Conservation (phyloP, 2,329 filamentous ascomycete species). For the Neofusicoccum laricinum region DNA sequence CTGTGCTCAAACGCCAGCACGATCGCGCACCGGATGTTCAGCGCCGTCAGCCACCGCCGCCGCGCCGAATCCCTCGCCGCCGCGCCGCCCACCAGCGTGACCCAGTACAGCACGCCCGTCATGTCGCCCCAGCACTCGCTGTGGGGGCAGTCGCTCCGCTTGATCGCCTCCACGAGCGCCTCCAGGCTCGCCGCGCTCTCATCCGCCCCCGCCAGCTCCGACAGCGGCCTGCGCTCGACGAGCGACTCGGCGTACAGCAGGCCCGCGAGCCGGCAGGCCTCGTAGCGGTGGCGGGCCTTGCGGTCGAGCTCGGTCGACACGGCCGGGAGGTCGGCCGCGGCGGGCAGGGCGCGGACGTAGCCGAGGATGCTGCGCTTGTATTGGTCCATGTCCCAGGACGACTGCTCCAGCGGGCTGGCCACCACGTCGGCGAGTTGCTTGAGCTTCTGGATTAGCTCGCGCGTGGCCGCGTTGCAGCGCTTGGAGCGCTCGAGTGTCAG, state of each 20-base stretch:
- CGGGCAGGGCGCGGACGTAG: conserved; percentile 1
- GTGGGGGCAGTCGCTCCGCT: conserved; percentile 29
- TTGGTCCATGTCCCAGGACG: background rate
- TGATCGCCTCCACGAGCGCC: conserved; percentile 25
- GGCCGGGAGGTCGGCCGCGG: conserved; percentile 18
- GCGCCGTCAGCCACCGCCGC: conserved; percentile 31
- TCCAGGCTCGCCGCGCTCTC: conserved; percentile 21
- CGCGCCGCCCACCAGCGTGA: conserved; percentile 32
- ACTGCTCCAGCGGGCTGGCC: conserved; percentile 16
- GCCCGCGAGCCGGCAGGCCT: conserved; percentile 33
- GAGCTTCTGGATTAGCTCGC: conserved; percentile 28
- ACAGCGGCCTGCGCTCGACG: conserved; percentile 25
- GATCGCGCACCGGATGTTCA: conserved; percentile 30
- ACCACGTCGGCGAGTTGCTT: conserved; percentile 31
- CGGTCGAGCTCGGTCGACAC: conserved; percentile 18
- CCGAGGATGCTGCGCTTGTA: background rate
- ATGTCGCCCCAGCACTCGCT: conserved; percentile 36
- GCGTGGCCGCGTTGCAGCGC: conserved; percentile 19
- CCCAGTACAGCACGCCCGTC: conserved; percentile 38
- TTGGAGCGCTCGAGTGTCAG: conserved; percentile 27
- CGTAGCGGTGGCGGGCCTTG: conserved; percentile 30
- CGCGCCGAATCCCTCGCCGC: conserved; percentile 15
- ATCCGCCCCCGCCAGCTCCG: conserved; percentile 9
- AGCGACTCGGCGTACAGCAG: conserved; percentile 34
- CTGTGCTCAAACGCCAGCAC: conserved; percentile 37